Evolutionary conservation across 768 basidiomycete genomes (phyloP).

Genomic region (Naganishia antarctica): DNA sequence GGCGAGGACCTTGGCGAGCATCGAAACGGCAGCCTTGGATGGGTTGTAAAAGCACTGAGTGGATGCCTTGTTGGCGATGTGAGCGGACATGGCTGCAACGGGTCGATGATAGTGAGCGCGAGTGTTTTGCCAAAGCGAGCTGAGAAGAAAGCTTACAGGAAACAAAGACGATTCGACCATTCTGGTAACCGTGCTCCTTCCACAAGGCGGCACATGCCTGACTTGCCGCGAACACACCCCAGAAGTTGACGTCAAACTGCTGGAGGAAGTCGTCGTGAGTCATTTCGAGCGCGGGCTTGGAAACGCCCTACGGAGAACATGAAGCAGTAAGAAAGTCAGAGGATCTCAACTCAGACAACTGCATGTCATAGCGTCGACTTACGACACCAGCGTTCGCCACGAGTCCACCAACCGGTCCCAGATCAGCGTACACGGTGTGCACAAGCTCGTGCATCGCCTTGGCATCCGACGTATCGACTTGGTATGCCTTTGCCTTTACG

Average conservation of each 20-base stretch:
- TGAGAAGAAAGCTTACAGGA: conserved; percentile 36
- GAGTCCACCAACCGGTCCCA: conserved; percentile 44
- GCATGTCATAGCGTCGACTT: neutral
- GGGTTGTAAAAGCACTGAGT: conserved; percentile 44
- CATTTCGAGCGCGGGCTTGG: conserved; percentile 41
- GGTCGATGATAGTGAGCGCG: neutral
- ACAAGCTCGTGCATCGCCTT: conserved; percentile 36
- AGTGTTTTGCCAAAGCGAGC: neutral
- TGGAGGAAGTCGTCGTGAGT: conserved; percentile 41
- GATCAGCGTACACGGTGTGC: conserved; percentile 37
- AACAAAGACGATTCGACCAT: conserved; percentile 43
- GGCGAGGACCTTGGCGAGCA: conserved; percentile 38
- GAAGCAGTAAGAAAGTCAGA: neutral
- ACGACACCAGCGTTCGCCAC: conserved; percentile 42
- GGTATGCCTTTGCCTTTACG: conserved; percentile 42
- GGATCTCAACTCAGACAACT: neutral
- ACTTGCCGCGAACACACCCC: conserved; percentile 40
- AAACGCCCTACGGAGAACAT: conserved; percentile 10
- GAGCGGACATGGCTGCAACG: conserved; percentile 36
- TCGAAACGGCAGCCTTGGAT: conserved; percentile 39
- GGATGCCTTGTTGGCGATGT: conserved; percentile 36
- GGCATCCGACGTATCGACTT: conserved; percentile 40
- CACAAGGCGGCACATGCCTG: conserved; percentile 43
- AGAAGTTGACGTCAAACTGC: conserved; percentile 39
- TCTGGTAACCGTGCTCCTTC: conserved; percentile 43